Base-by-base conservation (phyloP, 352 stramenopile species). In the Elongisporangium undulatum region DNA sequence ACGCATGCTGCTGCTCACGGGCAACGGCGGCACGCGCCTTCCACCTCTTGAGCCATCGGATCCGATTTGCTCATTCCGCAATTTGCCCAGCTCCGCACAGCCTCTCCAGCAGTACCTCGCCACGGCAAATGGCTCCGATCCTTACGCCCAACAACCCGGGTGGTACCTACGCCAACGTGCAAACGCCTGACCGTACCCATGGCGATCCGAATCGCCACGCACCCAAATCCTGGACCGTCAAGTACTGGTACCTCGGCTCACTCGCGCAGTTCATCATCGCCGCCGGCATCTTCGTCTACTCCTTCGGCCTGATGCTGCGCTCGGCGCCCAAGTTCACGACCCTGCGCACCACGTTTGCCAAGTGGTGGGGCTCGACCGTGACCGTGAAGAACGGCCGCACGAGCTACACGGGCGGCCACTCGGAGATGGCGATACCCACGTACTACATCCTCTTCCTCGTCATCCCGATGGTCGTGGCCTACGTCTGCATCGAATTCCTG, bases 401-500 rank as follows among this genome's bases (percentile, higher is more conserved):
- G 13, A 41, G 29, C 4, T 13, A 41, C 29, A 41, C 4, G 5
- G 48, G 29, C 29, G 48, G 48, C 7, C 52, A 50, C 57, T 45
- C 29, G 15, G 67, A 75, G 49, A 73, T 78, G 61, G 34, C 67
- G 19, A 45, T 53, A 21, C 58, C 59, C 19, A 75, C 56, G 20
- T 78, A 62, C 56, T 68, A 75, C 29, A 62, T 75, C 49, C 56
- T 78, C 26, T 74, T 69, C 22, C 34, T 50, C 29, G 48, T 75
- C 0, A 17, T 75, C 21, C 70, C 70, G 13, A 24, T 75, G 16
- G 19, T 65, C 4, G 53, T 50, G 9, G 38, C 50, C 20, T 51
- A 67, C 22, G 15, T 78, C 5, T 19, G 68, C 17, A 53, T 75
- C 51, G 61, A 71, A 24, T 62, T 64, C 17, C 48, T 72, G n/a